These are phyloP conservation scores for Penicillium roqueforti DNA, from an alignment of 495 filamentous ascomycete genomes.

Conservation along the genomic window DNA sequence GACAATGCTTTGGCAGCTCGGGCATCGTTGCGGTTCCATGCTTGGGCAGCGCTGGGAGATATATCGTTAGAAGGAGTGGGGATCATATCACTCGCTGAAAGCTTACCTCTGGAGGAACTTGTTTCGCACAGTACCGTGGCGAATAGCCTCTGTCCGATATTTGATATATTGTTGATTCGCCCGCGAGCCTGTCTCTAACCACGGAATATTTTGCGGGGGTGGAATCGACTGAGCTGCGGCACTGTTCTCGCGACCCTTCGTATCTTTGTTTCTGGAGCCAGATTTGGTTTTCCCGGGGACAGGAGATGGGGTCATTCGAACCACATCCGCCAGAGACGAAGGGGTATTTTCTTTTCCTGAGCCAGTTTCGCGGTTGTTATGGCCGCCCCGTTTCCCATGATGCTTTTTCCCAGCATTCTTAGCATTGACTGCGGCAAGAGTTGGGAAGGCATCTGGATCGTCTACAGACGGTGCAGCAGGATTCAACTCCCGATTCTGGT, in stretches of 20 bases:
- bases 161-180: slow-evolving; percentile 94
- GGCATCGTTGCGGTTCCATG: slow-evolving; percentile 99
- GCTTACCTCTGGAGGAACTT: slow-evolving; percentile 92
- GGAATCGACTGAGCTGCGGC: slow-evolving; percentile 77
- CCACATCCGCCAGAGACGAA: slow-evolving; percentile 88
- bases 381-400: slow-evolving; percentile 80
- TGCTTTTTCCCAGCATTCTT: slow-evolving; percentile 77
- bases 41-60: slow-evolving; percentile 77
- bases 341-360: slow-evolving; percentile 61
- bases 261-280: slow-evolving; percentile 41
- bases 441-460: slow-evolving; percentile 94
- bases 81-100: slow-evolving; percentile 9
- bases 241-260: slow-evolving; percentile 68
- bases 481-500: slow-evolving; percentile 64
- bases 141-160: slow-evolving; percentile 88
- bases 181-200: slow-evolving; percentile 89
- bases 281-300: slow-evolving; percentile 48
- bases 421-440: slow-evolving; percentile 73
- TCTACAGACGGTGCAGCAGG: slow-evolving; percentile 75
- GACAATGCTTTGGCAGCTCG: slow-evolving; percentile 93
- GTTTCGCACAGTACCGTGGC: slow-evolving; percentile 91
- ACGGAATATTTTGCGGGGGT: slow-evolving; percentile 86
- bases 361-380: slow-evolving; percentile 53
- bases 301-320: slow-evolving; percentile 87
- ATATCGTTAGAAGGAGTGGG: slow-evolving; percentile 16